Conservation (phyloP, 2,329 filamentous ascomycete species). For the Trichoderma atrobrunneum region DNA sequence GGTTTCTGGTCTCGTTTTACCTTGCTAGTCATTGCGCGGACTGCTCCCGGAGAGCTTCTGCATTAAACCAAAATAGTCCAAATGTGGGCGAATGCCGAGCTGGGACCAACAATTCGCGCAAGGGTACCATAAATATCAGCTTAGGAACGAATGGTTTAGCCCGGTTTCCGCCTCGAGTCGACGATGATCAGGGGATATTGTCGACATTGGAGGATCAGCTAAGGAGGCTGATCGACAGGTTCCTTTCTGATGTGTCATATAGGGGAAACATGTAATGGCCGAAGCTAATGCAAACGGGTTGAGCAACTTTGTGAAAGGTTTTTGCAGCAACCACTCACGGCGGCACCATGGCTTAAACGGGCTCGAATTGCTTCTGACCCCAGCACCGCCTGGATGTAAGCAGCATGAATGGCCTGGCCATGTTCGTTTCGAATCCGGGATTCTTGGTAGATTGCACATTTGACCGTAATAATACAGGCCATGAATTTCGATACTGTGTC, state of each 20-base stretch:
- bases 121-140: not conserved
- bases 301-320: not conserved
- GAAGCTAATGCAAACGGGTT: not conserved
- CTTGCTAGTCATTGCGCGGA: no score
- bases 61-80: not conserved
- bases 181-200: not conserved
- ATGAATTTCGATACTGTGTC: not conserved
- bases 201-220: not conserved
- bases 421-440: slow-evolving; percentile 1
- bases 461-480: not conserved
- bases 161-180: not conserved
- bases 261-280: not conserved
- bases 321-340: not conserved
- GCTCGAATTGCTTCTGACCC: not conserved
- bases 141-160: not conserved
- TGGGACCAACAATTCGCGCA: not conserved
- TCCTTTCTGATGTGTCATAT: not conserved
- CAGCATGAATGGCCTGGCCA: not conserved
- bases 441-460: not conserved
- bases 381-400: not conserved
- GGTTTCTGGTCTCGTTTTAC: no score
- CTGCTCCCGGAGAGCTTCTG: no score
- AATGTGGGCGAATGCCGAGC: not conserved
- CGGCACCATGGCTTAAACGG: not conserved
- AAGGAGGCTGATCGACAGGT: not conserved